Base-by-base conservation (phyloP, 2,329 filamentous ascomycete genomes). In the Neophaeococcomyces mojaviensis region DNA sequence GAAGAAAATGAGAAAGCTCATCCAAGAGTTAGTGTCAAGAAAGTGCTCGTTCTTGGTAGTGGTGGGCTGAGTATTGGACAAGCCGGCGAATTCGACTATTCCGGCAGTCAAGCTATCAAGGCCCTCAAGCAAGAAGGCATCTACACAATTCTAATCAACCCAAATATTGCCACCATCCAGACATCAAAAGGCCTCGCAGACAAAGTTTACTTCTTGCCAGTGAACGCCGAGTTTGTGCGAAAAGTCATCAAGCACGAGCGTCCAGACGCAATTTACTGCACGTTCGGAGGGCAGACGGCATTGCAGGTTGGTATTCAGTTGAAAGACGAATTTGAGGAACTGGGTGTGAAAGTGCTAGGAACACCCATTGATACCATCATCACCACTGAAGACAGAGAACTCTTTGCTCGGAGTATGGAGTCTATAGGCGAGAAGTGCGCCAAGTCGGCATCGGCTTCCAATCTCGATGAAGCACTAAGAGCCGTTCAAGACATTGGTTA, bases 1-100 rank as follows among this genome's bases (percentile, higher is more conserved):
- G 82, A 82, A 56, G 88, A 94, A 62, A 95, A 94, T 61, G 76
- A 83, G 63, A 78, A 74, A 56, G 71, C 81, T 10, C 77, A 90
- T 59, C 89, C 89, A 12, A 80, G 81, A 44, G 86, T 97, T 34
- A 76, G 81, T 48, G 87, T 90, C 57, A 94, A 94, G 76, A 97
- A 97, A 73, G 89, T 94, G 12, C 79, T 98, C 47, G 84, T 98
- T 22, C 79, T 98, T 42, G 92, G 92, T 51, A 90, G 85, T 68
- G 92, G 92, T 68, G 92, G 92, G 68, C 77, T 98, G 52, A 94
- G 87, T 66, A 98, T 98, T 65, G 92, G 92, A 12, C 92, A 98
- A 67, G 92, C 92, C 54, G 92, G 92, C 66, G 92, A 98, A 67
- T 98, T 98, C 57, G 92, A 98, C 65, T 98, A 98, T 72, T 97